Conservation (phyloP, 192 early-diverging fungal species). For the Coemansia sp. region DNA sequence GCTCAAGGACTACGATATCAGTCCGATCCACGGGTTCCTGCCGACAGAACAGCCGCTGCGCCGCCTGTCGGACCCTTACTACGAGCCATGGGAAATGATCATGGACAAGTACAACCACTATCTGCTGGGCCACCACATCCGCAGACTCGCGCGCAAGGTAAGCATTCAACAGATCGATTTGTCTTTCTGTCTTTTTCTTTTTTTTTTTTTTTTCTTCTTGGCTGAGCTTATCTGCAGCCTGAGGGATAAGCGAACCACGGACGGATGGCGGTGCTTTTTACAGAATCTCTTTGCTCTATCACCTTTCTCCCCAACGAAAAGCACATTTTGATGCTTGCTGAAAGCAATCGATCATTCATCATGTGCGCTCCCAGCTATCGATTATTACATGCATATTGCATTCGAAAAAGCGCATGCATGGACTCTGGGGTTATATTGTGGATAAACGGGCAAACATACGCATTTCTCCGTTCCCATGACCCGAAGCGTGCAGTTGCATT, state of each 20-base stretch:
- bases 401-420: background rate
- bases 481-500: background rate
- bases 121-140: constrained; percentile 66
- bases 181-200: background rate
- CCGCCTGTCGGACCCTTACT: constrained; percentile 74
- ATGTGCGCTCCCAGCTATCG: background rate
- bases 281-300: background rate
- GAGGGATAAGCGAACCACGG: background rate
- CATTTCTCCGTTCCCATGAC: background rate
- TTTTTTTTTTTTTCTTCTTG: background rate
- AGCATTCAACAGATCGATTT: background rate
- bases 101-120: constrained; percentile 77
- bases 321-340: background rate
- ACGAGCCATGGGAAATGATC: constrained; percentile 82
- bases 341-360: background rate
- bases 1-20: constrained; percentile 81
- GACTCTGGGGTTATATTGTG: background rate
- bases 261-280: background rate
- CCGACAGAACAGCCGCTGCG: constrained; percentile 73
- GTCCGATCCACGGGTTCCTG: constrained; percentile 81
- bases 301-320: background rate
- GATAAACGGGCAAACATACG: background rate
- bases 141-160: constrained; percentile 69
- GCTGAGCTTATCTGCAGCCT: background rate
- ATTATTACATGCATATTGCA: background rate